Evolutionary conservation across 805 yeast genomes (phyloP).

Genomic region (Barnettozyma sucrosica): DNA sequence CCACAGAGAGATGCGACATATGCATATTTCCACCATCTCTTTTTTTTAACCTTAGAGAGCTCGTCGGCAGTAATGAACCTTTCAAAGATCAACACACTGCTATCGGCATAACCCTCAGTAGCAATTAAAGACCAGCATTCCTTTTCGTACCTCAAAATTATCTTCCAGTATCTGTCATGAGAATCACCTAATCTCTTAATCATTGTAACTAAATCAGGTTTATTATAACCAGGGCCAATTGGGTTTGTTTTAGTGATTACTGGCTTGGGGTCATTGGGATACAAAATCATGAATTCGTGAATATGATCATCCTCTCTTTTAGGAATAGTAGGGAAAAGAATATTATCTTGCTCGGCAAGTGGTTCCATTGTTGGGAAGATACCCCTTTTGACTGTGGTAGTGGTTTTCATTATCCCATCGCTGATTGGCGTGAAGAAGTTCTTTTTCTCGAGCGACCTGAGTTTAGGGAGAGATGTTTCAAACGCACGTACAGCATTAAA

Average conservation of each 20-base stretch:
- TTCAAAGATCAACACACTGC: constrained; percentile 36
- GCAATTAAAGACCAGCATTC: constrained; percentile 43
- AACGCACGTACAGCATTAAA: constrained; percentile 46
- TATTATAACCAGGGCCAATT: constrained; percentile 30
- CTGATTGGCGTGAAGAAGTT: constrained; percentile 37
- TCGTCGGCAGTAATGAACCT: constrained; percentile 23
- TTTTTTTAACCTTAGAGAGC: constrained; percentile 2
- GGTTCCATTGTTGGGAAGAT: constrained; percentile 13
- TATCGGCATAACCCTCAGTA: constrained; percentile 33
- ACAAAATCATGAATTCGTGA: constrained; percentile 23
- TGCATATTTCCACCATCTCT: constrained; percentile 5
- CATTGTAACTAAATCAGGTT: constrained; percentile 38
- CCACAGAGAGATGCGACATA: not conserved
- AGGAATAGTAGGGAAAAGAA: constrained; percentile 22
- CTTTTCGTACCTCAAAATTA: constrained; percentile 38
- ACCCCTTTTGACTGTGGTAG: constrained; percentile 10
- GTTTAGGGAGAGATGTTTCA: constrained; percentile 35
- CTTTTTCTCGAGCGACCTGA: constrained; percentile 33
- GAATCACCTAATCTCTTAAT: constrained; percentile 37
- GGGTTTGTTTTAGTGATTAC: constrained; percentile 33
- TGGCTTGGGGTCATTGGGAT: constrained; percentile 11
- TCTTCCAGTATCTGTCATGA: constrained; percentile 27
- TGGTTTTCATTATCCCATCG: constrained; percentile 6
- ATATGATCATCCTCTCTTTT: constrained; percentile 4
- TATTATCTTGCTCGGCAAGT: constrained; percentile 9